A percentile compares a stretch with the other conserved stretches of the same genome.
Evolutionary conservation across 768 basidiomycete species (phyloP).

Genomic region (Termitomyces sp.): DNA sequence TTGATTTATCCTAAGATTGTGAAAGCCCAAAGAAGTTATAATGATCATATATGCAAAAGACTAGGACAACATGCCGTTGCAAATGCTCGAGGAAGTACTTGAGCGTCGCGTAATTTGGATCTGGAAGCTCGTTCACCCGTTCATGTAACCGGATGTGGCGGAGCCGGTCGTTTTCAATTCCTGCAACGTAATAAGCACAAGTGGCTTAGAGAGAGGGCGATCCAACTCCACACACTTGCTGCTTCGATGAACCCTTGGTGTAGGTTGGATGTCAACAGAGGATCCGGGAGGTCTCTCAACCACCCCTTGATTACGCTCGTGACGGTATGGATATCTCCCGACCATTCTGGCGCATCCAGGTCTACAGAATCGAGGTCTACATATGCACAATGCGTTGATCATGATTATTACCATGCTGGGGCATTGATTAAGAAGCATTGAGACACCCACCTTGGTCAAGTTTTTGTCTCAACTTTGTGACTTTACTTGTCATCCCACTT

Average conservation of each 20-base stretch:
- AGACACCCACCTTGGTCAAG: slow-evolving; percentile 72
- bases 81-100: slow-evolving; percentile 95
- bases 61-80: slow-evolving; percentile 56
- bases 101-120: slow-evolving; percentile 96
- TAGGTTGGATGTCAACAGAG: slow-evolving; percentile 74
- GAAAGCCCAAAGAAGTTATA: not conserved
- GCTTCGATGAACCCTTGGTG: slow-evolving; percentile 95
- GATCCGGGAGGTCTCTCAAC: slow-evolving; percentile 94
- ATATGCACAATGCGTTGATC: slow-evolving; percentile 10
- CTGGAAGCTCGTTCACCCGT: slow-evolving; percentile 94
- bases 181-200: slow-evolving; percentile 28
- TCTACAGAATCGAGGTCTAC: slow-evolving; percentile 82
- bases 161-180: slow-evolving; percentile 90
- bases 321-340: slow-evolving; percentile 91
- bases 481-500: slow-evolving; percentile 85
- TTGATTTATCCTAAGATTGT: slow-evolving; percentile 59
- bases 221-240: slow-evolving; percentile 43
- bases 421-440: not conserved
- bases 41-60: not conserved
- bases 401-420: not conserved
- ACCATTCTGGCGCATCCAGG: slow-evolving; percentile 85
- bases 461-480: slow-evolving; percentile 72
- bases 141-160: slow-evolving; percentile 96
- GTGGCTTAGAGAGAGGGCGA: not conserved
- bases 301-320: slow-evolving; percentile 94